These are phyloP conservation scores for Neurospora africana DNA, from an alignment of 495 filamentous ascomycete species.

Conservation along the genomic window DNA sequence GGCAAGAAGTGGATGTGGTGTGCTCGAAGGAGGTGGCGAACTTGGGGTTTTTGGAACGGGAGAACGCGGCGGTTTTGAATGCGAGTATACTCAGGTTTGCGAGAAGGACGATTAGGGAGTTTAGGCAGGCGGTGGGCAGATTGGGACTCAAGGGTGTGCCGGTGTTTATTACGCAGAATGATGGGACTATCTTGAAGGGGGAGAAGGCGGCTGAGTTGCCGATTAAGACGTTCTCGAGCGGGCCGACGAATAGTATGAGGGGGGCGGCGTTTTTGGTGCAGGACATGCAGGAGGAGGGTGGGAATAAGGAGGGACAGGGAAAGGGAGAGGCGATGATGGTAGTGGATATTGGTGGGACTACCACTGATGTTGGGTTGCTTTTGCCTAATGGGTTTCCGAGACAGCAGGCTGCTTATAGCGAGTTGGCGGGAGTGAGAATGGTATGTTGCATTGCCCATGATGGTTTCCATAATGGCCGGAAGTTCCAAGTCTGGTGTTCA, in stretches of 20 bases:
- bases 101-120: constrained; percentile 36
- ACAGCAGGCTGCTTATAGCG: constrained; percentile 32
- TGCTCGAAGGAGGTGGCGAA: constrained; percentile 39
- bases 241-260: constrained; percentile 47
- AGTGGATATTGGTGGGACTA: constrained; percentile 42
- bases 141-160: constrained; percentile 36
- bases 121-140: constrained; percentile 33
- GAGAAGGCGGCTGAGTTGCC: constrained; percentile 40
- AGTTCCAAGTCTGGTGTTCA: too few species aligned
- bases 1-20: constrained; percentile 37
- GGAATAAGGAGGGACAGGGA: background rate
- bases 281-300: constrained; percentile 6
- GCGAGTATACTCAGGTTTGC: constrained; percentile 43
- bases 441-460: background rate
- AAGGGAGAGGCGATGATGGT: constrained; percentile 29
- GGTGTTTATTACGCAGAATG: constrained; percentile 47
- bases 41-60: constrained; percentile 44
- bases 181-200: constrained; percentile 41
- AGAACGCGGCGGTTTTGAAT: constrained; percentile 48
- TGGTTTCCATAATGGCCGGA: background rate
- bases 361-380: constrained; percentile 34
- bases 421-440: constrained; percentile 35
- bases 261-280: constrained; percentile 41
- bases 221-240: constrained; percentile 43
- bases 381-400: constrained; percentile 35